Base-by-base conservation (phyloP, 2,329 filamentous ascomycete species). In the Trichophyton mentagrophytes region DNA sequence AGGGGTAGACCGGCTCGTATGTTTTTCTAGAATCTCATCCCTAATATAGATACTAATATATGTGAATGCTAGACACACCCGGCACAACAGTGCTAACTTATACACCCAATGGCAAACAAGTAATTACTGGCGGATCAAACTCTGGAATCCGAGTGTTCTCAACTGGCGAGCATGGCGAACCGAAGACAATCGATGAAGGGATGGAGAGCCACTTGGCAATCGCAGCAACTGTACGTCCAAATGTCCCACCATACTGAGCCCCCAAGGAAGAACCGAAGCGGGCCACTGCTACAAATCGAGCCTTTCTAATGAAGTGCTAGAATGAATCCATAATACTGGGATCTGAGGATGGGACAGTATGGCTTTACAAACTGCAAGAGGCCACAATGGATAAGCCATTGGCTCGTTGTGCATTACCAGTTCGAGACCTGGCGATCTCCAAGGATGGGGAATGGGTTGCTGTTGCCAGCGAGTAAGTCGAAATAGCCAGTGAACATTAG, bases 271-370 rank as follows among this genome's bases (percentile, higher is more conserved):
- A 51, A 22, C 17, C 27, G 4, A 9, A 30, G 2, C 3, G 33
- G 33, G 7, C 15, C n/a, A 7, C 40, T n/a, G 33, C 30, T 13
- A 17, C 38, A n/a, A 30, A 22, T 15, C 25, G 11, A 27, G 22
- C 20, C 3, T 9, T 13, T 33, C 51, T 55, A 33, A 55, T 27
- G 65, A 65, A 61, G 46, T 64, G 11, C 17, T 65, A 85, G 83
- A 84, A 92, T 69, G 84, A 87, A 63, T 90, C 88, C 73, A 95
- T 96, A 71, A 84, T 97, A 51, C 85, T 90, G 64, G 93, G 90
- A 30, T 89, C 89, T 20, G 92, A 99, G 73, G 91, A 97, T 75
- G 93, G 95, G 69, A 93, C 88, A n/a, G 90, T 99, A 68, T 95
- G 88, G 78, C 84, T 90, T 67, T 99, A 95, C 77, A 88, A 88